Percentiles rank a stretch among this genome's conserved stretches.
Conservation (phyloP, 2,329 filamentous ascomycete genomes). For the Phialocephala subalpina region DNA sequence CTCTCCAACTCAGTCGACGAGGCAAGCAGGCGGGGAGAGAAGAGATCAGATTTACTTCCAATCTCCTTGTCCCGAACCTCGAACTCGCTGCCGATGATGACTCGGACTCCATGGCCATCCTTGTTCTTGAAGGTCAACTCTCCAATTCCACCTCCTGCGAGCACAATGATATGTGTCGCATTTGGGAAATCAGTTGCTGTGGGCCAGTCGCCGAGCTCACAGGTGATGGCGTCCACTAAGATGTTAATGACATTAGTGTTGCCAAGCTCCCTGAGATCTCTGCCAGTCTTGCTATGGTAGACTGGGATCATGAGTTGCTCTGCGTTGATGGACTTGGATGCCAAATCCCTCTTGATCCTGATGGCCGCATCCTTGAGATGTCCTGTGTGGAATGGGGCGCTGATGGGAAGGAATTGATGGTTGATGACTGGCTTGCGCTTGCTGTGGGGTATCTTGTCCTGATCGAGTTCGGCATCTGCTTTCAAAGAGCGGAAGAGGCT, state of each 20-base stretch:
- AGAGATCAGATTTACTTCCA: slow-evolving; percentile 52
- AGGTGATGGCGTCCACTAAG: slow-evolving; percentile 41
- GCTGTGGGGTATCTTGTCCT: slow-evolving; percentile 44
- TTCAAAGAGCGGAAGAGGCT: slow-evolving; percentile 34
- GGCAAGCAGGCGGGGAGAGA: slow-evolving; percentile 4
- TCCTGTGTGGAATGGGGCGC: slow-evolving; percentile 49
- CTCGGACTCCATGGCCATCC: slow-evolving; percentile 43
- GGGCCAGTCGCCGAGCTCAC: slow-evolving; percentile 41
- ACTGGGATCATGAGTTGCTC: slow-evolving; percentile 55
- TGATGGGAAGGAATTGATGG: slow-evolving; percentile 49
- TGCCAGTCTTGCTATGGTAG: slow-evolving; percentile 41
- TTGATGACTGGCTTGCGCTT: slow-evolving; percentile 42
- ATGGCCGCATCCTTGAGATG: slow-evolving; percentile 43
- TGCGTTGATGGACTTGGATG: slow-evolving; percentile 35
- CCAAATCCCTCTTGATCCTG: slow-evolving; percentile 33
- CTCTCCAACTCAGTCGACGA: slow-evolving; percentile 53
- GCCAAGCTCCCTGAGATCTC: slow-evolving; percentile 40
- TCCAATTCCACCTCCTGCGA: slow-evolving; percentile 46
- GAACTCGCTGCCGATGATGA: slow-evolving; percentile 8
- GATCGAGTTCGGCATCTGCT: slow-evolving; percentile 34
- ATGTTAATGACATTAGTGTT: slow-evolving; percentile 26
- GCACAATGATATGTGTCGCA: slow-evolving; percentile 46
- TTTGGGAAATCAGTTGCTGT: slow-evolving; percentile 36
- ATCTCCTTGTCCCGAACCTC: slow-evolving; percentile 52
- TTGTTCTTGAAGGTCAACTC: slow-evolving; percentile 41